Evolutionary conservation across 306 rosid species (phyloP), one percentile per base, ranked within the genome.

Genomic region (Biancaea sappan): DNA sequence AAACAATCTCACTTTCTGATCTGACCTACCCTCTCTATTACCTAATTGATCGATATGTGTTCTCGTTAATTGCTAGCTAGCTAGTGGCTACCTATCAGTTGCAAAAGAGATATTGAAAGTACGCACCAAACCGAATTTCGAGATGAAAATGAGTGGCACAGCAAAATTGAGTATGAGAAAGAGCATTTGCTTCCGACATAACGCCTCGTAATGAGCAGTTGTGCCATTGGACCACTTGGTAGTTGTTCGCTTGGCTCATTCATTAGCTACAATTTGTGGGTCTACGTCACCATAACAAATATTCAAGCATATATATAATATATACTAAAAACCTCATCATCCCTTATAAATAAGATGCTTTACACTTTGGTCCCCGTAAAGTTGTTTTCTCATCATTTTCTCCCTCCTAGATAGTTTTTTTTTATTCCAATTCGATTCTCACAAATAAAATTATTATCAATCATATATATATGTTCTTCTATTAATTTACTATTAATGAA

Each of bases 231-330:
- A 76, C 81, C 78, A 76, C 78, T 19, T 18, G 19, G 28, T 56
- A 38, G 78, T 63, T 79, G 78, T 65, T 24, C 8, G 31, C 57
- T 75, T 76, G 68, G 74, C 38, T 75, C 77, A 71, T 76, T 81
- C 75, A 76, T 70, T 61, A 58, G 69, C 78, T 18, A 53, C 72
- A 69, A 75, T 34, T 70, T 75, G 70, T 69, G 77, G 84, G 77
- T 43, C 73, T 50, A 62, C 43, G 47, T 69, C 74, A 44, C n/a
- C n/a, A n/a, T n/a, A n/a, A n/a, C n/a, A n/a, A n/a, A n/a, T n/a
- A n/a, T n/a, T n/a, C n/a, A n/a, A n/a, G n/a, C n/a, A n/a, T n/a
- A n/a, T n/a, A 21, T 66, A 44, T 38, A 62, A 65, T 41, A 72
- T 8, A 8, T 34, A 21, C n/a, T n/a, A n/a, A n/a, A n/a, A n/a